These are phyloP conservation scores for Ophiostoma populinum DNA, from an alignment of 2,329 filamentous ascomycete genomes.

Conservation along the genomic window DNA sequence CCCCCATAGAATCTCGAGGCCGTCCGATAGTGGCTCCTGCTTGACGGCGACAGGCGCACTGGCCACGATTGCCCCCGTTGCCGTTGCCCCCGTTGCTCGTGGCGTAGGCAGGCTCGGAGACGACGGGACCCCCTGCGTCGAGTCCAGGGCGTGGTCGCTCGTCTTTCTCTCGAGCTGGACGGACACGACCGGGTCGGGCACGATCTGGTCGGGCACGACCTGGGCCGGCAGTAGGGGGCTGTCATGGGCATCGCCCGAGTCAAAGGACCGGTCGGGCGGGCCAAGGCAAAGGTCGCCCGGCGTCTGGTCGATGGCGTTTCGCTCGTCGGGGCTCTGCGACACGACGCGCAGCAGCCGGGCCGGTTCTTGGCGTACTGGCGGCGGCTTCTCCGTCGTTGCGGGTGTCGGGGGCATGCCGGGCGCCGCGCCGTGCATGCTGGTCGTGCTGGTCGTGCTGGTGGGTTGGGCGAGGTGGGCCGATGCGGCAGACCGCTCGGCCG, in stretches of 20 bases:
- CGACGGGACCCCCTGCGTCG: slow-evolving; percentile 9
- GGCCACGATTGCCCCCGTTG: neutral
- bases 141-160: slow-evolving; percentile 4
- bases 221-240: too few species aligned
- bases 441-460: neutral
- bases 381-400: neutral
- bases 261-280: too few species aligned
- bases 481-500: neutral
- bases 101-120: slow-evolving; percentile 4
- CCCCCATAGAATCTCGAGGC: slow-evolving; percentile 32
- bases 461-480: neutral
- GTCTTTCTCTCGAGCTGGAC: neutral
- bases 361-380: too few species aligned
- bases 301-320: neutral
- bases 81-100: neutral
- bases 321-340: too few species aligned
- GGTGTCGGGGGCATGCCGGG: neutral
- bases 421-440: neutral
- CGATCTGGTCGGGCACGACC: too few species aligned
- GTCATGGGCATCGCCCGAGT: too few species aligned
- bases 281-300: neutral
- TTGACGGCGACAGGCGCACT: slow-evolving; percentile 20
- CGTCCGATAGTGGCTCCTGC: slow-evolving; percentile 35
- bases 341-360: too few species aligned
- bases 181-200: too few species aligned